Evolutionary conservation across 768 basidiomycete species (phyloP).

Genomic region (Chalciporus sphaerocephalus): DNA sequence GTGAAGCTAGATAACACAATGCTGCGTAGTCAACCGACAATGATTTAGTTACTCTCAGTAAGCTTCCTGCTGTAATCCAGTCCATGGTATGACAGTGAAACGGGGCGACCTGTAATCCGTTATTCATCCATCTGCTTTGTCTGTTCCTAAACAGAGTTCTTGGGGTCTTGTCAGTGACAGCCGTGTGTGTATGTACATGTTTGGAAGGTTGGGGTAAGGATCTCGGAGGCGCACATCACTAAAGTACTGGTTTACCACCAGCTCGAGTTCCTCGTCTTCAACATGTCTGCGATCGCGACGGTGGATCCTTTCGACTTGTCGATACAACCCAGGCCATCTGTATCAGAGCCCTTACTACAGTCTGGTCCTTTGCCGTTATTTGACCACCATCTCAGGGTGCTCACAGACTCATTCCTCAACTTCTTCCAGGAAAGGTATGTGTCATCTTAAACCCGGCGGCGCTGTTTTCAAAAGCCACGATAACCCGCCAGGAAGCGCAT

Average conservation of each 20-base stretch:
- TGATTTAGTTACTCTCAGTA: too few species aligned
- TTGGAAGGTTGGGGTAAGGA: constrained; percentile 12
- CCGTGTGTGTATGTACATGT: constrained; percentile 27
- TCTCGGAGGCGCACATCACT: not conserved
- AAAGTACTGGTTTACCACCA: not conserved
- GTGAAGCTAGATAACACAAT: constrained; percentile 25
- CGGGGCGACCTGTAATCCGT: too few species aligned
- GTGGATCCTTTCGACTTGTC: constrained; percentile 24
- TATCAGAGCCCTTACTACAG: constrained; percentile 27
- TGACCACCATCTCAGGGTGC: constrained; percentile 62
- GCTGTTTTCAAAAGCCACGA: constrained; percentile 19
- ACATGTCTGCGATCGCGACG: constrained; percentile 17
- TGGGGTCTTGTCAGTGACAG: constrained; percentile 8
- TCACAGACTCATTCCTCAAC: constrained; percentile 68
- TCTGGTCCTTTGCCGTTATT: constrained; percentile 64
- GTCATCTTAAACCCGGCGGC: constrained; percentile 10
- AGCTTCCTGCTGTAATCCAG: too few species aligned
- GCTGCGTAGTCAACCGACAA: not conserved
- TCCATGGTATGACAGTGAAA: too few species aligned
- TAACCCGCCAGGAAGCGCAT: constrained; percentile 58
- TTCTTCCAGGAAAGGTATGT: constrained; percentile 85
- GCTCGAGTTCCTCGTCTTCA: constrained; percentile 1
- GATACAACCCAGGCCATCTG: constrained; percentile 21
- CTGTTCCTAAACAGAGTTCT: not conserved
- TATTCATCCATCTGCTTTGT: not conserved